A percentile compares a stretch with the other conserved stretches of the same genome.
phyloP scores from a whole-genome alignment of 148 eudicot species.

The Hydrangea macrophylla region DNA sequence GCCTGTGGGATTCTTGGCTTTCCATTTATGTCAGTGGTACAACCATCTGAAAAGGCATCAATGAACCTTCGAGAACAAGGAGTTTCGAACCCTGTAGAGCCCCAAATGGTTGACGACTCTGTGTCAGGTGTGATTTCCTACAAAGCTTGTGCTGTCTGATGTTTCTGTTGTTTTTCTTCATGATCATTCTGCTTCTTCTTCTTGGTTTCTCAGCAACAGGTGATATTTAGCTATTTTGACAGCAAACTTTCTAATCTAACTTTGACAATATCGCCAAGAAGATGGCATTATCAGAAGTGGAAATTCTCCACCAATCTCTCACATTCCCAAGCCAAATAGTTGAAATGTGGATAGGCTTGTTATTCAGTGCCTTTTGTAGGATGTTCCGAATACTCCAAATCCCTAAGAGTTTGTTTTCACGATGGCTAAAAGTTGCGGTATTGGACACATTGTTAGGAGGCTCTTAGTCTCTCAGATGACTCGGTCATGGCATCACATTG shows the following conservation, averaged over 20 bases:
- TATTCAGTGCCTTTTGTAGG: conserved; percentile 1
- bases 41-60: conserved; percentile 68
- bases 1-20: conserved; percentile 99
- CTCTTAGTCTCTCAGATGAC: too few relatives aligned
- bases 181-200: neutral
- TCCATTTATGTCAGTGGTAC: conserved; percentile 90
- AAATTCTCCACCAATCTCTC: conserved; percentile 1
- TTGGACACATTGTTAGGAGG: too few relatives aligned
- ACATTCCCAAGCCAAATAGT: neutral
- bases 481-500: too few relatives aligned
- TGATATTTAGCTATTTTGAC: neutral
- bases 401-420: too few relatives aligned
- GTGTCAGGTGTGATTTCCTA: conserved; percentile 37
- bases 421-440: too few relatives aligned
- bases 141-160: neutral
- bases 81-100: conserved; percentile 17
- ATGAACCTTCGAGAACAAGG: conserved; percentile 21
- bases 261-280: neutral
- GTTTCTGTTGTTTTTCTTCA: neutral
- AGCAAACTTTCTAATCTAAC: neutral
- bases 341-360: conserved; percentile 8
- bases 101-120: conserved; percentile 23
- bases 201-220: too few relatives aligned
- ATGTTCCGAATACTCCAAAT: too few relatives aligned
- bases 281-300: neutral